Base-by-base conservation (phyloP, 768 basidiomycete species). In the Psilocybe azurescens region DNA sequence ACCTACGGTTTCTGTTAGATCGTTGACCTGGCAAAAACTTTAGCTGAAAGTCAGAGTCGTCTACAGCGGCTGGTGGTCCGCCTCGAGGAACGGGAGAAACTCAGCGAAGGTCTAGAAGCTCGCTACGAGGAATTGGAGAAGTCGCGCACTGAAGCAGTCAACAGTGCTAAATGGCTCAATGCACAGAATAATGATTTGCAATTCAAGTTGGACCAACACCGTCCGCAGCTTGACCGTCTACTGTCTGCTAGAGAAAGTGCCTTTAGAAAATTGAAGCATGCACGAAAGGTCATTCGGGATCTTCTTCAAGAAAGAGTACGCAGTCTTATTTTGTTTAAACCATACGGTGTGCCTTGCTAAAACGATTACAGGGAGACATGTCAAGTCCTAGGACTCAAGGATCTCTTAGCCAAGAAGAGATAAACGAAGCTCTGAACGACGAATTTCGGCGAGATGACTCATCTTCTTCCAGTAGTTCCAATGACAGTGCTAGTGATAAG, bases 221-320 rank as follows among this genome's bases (percentile, higher is more conserved):
- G 70, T 38, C 71, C 75, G 8, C 75, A 78, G 49, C 44, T 76
- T 36, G 68, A 74, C 5, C 73, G 69, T 18, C 74, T 73, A 4
- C 62, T 80, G 59, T 64, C 67, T 32, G 77, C 76, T 38, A 72
- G 78, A 46, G 72, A 76, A 24, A 74, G 69, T 2, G 70, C 72
- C 3, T 68, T 75, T 47, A 68, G 58, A 29, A 78, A 74, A 58
- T 61, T 79, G 68, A 76, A 52, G 59, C 74, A 79, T 52, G 72
- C 80, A 30, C 71, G 75, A 18, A 78, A 74, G 61, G 76, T 83
- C 13, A 72, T 85, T 57, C 67, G 73, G 41, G 77, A 80, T 60
- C 69, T 86, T 30, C 54, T 84, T 14, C 72, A 78, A 30, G 80
- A 83, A 59, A 73, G 75, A 49, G 77, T 79, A 70, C 73, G 79